These are phyloP conservation scores for Ophiostoma himal-ulmi DNA, from an alignment of 2,329 filamentous ascomycete genomes.

Conservation along the genomic window DNA sequence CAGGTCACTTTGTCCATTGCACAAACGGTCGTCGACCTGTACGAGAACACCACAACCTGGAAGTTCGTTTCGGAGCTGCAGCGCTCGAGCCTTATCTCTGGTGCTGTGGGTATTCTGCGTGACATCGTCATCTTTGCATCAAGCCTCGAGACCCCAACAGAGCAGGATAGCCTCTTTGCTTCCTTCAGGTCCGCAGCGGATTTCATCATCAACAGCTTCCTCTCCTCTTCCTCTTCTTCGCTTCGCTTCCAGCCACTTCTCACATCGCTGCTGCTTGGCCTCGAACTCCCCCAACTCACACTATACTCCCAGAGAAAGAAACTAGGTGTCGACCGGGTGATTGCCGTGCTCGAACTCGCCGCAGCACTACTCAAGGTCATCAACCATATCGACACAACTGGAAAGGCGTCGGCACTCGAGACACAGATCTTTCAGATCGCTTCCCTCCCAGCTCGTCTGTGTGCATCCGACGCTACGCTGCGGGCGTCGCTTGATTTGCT, in stretches of 20 bases:
- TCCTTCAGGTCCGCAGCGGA: slow-evolving; percentile 66
- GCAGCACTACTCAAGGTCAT: slow-evolving; percentile 66
- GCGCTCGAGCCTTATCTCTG: slow-evolving; percentile 60
- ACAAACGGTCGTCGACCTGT: slow-evolving; percentile 70
- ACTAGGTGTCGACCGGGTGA: slow-evolving; percentile 57
- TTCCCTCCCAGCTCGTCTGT: slow-evolving; percentile 69
- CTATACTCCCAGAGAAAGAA: slow-evolving; percentile 51
- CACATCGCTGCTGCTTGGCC: slow-evolving; percentile 59
- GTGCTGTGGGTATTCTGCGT: slow-evolving; percentile 64
- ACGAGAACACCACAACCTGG: slow-evolving; percentile 84
- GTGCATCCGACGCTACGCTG: slow-evolving; percentile 62
- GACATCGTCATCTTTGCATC: slow-evolving; percentile 67
- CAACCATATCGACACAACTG: slow-evolving; percentile 56
- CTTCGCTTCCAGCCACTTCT: slow-evolving; percentile 73
- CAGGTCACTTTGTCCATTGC: slow-evolving; percentile 67
- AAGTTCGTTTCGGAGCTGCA: slow-evolving; percentile 66
- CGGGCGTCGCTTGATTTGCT: slow-evolving; percentile 62
- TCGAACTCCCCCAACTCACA: slow-evolving; percentile 55
- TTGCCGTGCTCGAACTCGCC: slow-evolving; percentile 59
- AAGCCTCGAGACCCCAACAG: slow-evolving; percentile 48
- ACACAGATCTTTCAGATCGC: slow-evolving; percentile 74
- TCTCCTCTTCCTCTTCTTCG: slow-evolving; percentile 62
- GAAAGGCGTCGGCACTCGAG: slow-evolving; percentile 64
- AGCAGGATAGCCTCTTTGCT: slow-evolving; percentile 41
- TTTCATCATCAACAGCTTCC: slow-evolving; percentile 70